Evolutionary conservation across 108 stramenopile species (phyloP).

Genomic region (Cyclotella baltica): DNA sequence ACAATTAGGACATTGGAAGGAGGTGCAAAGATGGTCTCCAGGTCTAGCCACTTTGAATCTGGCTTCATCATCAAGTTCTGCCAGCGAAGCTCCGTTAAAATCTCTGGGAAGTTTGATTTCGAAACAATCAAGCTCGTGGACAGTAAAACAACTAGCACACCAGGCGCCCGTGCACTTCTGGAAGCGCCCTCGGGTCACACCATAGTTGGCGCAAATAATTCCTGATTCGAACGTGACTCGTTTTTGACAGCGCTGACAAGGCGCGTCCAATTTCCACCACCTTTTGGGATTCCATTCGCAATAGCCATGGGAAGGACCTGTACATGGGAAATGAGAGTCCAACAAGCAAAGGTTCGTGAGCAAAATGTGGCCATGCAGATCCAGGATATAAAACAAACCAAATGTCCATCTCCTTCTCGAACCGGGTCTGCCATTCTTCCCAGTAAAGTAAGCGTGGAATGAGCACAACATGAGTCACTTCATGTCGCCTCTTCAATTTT

Average conservation of each 20-base stretch:
- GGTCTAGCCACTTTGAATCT: background rate
- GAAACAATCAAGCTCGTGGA: background rate
- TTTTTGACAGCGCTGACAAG: background rate
- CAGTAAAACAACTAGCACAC: slow-evolving; percentile 5
- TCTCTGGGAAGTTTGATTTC: background rate
- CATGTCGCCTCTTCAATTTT: background rate
- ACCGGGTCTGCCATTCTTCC: slow-evolving; percentile 1
- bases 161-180: background rate
- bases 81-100: slow-evolving; percentile 9
- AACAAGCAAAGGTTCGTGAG: too few species aligned
- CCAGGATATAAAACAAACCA: background rate
- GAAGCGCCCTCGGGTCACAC: background rate
- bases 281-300: background rate
- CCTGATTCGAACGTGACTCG: background rate
- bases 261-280: background rate
- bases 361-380: background rate
- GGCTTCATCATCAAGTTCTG: slow-evolving; percentile 1
- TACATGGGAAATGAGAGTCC: slow-evolving; percentile 1
- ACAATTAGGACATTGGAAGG: too few species aligned
- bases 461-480: too few species aligned
- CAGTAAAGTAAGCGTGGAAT: background rate
- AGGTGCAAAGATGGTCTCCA: background rate
- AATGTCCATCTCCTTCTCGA: slow-evolving; percentile 16
- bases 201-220: too few species aligned
- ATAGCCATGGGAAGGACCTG: background rate